Percentiles rank a stretch among this genome's conserved stretches.
Evolutionary conservation across 1,139 yeast species (phyloP).

Genomic region (Kazachstania sp.): DNA sequence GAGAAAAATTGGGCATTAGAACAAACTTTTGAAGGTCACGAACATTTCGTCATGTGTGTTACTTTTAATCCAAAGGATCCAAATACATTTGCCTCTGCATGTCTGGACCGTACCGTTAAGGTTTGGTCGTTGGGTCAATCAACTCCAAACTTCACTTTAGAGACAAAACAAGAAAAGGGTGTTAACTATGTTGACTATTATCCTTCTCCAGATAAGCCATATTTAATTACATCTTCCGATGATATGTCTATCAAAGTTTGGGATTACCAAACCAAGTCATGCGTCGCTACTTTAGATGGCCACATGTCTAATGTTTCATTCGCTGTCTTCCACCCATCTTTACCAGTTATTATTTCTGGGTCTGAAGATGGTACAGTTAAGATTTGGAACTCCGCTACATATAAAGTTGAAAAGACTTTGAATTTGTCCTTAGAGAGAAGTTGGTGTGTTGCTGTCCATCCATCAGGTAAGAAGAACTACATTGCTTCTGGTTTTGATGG

Average conservation of each 20-base stretch:
- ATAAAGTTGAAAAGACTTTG: conserved; percentile 79
- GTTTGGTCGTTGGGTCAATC: conserved; percentile 91
- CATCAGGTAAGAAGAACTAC: conserved; percentile 49
- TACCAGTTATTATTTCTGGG: conserved; percentile 79
- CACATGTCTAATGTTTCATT: conserved; percentile 91
- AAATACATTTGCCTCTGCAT: conserved; percentile 93
- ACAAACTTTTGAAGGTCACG: conserved; percentile 91
- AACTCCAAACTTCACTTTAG: conserved; percentile 84
- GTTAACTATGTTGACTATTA: conserved; percentile 94
- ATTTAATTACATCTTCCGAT: conserved; percentile 85
- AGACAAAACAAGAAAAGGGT: conserved; percentile 87
- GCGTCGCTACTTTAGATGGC: conserved; percentile 90
- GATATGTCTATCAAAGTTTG: conserved; percentile 85
- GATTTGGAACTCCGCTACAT: conserved; percentile 73
- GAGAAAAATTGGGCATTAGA: conserved; percentile 84
- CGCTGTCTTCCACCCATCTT: conserved; percentile 93
- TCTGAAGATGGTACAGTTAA: conserved; percentile 76
- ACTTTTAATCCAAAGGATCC: conserved; percentile 97
- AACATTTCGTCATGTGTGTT: conserved; percentile 89
- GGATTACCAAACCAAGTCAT: conserved; percentile 96
- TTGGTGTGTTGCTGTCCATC: conserved; percentile 85
- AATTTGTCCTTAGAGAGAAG: conserved; percentile 91
- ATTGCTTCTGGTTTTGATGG: conserved; percentile 93
- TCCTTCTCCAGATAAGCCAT: conserved; percentile 95
- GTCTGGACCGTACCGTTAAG: conserved; percentile 91